phyloP scores from a whole-genome alignment of 768 basidiomycete species.

The Kockovaella imperatae region DNA sequence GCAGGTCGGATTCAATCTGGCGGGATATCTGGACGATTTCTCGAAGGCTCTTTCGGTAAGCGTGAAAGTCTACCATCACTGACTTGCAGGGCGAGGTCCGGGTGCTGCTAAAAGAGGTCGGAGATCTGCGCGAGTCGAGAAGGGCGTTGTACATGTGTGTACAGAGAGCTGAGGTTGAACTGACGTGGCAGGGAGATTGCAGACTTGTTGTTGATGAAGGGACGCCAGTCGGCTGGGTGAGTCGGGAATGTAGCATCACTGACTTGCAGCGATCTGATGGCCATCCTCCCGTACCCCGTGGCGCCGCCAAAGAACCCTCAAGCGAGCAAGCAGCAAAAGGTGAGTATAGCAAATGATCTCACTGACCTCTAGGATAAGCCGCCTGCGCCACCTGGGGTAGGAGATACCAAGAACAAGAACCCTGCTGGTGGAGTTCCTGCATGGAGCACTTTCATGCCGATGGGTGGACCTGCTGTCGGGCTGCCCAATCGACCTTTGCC shows the following conservation, averaged over 20 bases:
- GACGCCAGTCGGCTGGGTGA: conserved; percentile 41
- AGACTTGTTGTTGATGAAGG: conserved; percentile 42
- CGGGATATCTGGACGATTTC: conserved; percentile 44
- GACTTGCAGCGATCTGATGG: conserved; percentile 32
- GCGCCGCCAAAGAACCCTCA: conserved; percentile 23
- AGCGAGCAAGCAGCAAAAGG: conserved; percentile 21
- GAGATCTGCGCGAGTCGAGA: conserved; percentile 39
- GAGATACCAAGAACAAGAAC: conserved; percentile 6
- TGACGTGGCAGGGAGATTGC: conserved; percentile 34
- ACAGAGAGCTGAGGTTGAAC: background rate
- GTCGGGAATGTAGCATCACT: background rate
- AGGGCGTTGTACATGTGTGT: conserved; percentile 43
- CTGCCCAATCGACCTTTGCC: conserved; percentile 26
- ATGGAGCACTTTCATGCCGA: conserved; percentile 27
- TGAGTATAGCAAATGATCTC: conserved; percentile 1
- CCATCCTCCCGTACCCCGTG: conserved; percentile 35
- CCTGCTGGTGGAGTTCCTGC: conserved; percentile 26
- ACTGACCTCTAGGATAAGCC: background rate
- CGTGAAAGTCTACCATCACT: conserved; percentile 3
- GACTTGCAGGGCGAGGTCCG: conserved; percentile 38
- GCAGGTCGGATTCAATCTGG: conserved; percentile 44
- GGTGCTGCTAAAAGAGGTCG: conserved; percentile 40
- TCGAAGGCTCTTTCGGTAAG: conserved; percentile 42
- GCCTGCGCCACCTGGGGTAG: background rate
- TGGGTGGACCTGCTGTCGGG: conserved; percentile 11